A percentile compares a stretch with the other conserved stretches of the same genome.
Evolutionary conservation across 495 filamentous ascomycete genomes (phyloP).

Genomic region (Penicillium nucicola): DNA sequence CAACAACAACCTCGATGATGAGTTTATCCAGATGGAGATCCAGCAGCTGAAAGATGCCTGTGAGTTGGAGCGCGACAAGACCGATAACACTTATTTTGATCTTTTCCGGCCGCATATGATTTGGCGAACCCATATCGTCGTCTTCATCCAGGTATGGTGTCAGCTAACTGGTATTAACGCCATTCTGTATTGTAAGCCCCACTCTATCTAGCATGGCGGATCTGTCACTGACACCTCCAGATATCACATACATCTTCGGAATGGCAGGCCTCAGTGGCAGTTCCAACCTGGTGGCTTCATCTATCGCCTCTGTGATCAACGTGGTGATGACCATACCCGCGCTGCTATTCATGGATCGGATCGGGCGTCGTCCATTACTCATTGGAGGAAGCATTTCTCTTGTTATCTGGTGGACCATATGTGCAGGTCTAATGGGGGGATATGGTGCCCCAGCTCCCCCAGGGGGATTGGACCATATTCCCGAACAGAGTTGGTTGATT

Average conservation of each 20-base stretch:
- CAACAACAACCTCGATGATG: constrained; percentile 57
- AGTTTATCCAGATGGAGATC: constrained; percentile 59
- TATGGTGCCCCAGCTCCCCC: constrained; percentile 41
- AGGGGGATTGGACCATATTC: constrained; percentile 21
- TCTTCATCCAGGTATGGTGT: constrained; percentile 73
- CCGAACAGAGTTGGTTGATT: constrained; percentile 20
- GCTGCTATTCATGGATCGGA: constrained; percentile 49
- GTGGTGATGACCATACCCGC: constrained; percentile 43
- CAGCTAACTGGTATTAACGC: constrained; percentile 77
- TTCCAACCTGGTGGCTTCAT: constrained; percentile 50
- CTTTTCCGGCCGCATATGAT: constrained; percentile 62
- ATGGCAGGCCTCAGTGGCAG: constrained; percentile 57
- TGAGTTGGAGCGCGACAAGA: constrained; percentile 55
- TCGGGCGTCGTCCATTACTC: constrained; percentile 55
- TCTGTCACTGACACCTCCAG: constrained; percentile 16
- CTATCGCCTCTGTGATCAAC: constrained; percentile 61
- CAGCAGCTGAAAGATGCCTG: constrained; percentile 59
- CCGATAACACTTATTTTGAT: constrained; percentile 59
- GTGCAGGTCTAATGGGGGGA: constrained; percentile 55
- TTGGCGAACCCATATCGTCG: constrained; percentile 61
- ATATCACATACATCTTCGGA: constrained; percentile 56
- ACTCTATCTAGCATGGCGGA: background rate
- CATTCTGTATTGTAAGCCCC: constrained; percentile 34
- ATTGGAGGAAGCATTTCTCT: constrained; percentile 55
- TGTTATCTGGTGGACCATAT: constrained; percentile 51